Conservation (phyloP, 768 basidiomycete species). For the Suillus lakei region DNA sequence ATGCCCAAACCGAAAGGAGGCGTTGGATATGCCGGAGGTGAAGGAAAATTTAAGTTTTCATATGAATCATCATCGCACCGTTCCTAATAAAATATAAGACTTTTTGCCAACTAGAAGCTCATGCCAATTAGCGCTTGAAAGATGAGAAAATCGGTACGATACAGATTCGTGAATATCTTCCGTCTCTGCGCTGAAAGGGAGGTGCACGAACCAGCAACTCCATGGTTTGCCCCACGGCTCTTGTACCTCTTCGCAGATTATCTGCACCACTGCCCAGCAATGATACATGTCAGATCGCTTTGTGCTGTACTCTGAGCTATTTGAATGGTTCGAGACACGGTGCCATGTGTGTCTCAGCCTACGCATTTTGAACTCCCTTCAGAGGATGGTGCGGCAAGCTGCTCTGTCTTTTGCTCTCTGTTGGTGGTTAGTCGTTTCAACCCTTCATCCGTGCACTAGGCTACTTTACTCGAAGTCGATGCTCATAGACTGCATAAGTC, state of each 20-base stretch:
- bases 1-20: conserved; percentile 83
- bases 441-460: too few species aligned
- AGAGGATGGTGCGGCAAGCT: too few species aligned
- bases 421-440: too few species aligned
- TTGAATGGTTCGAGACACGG: conserved; percentile 93
- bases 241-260: conserved; percentile 87
- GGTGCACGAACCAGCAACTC: conserved; percentile 87
- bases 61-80: background rate
- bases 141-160: conserved; percentile 76
- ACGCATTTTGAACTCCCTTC: too few species aligned
- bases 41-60: conserved; percentile 77
- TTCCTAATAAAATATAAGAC: conserved; percentile 50
- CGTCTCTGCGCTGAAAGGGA: conserved; percentile 72
- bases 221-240: conserved; percentile 84
- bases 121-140: conserved; percentile 67
- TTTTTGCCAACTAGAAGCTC: conserved; percentile 79
- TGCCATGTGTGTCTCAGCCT: background rate
- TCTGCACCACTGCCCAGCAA: conserved; percentile 84
- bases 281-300: conserved; percentile 92
- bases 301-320: conserved; percentile 83
- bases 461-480: too few species aligned
- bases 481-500: too few species aligned
- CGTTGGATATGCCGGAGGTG: conserved; percentile 85
- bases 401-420: too few species aligned
- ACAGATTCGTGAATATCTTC: conserved; percentile 81